Conservation (phyloP, 169 alveolate species). For the Plasmodium adleri region DNA sequence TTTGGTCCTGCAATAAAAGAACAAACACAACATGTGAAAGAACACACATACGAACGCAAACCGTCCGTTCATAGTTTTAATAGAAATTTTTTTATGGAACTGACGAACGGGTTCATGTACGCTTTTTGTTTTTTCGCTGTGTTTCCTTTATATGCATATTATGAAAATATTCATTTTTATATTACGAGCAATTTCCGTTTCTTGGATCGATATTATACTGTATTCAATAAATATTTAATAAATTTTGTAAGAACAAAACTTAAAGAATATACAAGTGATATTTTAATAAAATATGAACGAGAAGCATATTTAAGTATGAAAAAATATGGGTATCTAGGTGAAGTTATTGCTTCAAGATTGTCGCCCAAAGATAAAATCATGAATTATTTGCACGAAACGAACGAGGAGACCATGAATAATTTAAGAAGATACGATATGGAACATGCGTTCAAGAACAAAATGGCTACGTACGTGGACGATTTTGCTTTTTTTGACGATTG, state of each 20-base stretch:
- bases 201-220: constrained; percentile 2
- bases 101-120: neutral
- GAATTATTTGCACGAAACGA: neutral
- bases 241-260: constrained; percentile 5
- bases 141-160: no score
- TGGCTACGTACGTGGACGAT: no score
- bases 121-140: no score
- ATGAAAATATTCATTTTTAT: no score
- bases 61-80: neutral
- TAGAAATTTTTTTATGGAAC: neutral
- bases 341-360: constrained; percentile 2
- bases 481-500: neutral
- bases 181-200: constrained; percentile 11
- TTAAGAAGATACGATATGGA: neutral
- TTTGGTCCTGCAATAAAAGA: neutral
- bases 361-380: neutral
- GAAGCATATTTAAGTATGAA: neutral
- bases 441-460: no score
- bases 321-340: neutral
- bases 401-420: neutral
- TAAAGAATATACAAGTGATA: constrained; percentile 11
- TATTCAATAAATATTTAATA: neutral
- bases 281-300: neutral
- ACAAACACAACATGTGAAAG: neutral
- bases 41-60: neutral